A percentile compares a stretch with the other conserved stretches of the same genome.
Evolutionary conservation across 768 basidiomycete species (phyloP).

Genomic region (Kwoniella pini): DNA sequence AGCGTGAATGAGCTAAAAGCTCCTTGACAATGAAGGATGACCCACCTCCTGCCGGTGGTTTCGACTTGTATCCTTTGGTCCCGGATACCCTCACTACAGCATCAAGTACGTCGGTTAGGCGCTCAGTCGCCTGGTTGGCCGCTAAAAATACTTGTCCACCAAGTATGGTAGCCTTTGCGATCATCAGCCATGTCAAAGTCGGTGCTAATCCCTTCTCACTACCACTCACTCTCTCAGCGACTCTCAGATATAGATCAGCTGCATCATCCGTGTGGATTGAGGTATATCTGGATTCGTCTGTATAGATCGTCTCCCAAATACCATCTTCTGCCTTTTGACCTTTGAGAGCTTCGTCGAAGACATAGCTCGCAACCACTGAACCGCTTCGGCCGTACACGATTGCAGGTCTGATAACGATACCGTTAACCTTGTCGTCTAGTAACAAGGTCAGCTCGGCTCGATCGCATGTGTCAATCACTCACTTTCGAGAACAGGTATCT

Average conservation of each 20-base stretch:
- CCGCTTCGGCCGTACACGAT: constrained; percentile 58
- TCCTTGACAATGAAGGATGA: too few species aligned
- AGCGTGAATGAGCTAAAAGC: not conserved
- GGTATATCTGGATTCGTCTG: constrained; percentile 46
- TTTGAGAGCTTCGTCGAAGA: constrained; percentile 53
- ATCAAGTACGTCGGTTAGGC: constrained; percentile 57
- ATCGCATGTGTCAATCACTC: constrained; percentile 14
- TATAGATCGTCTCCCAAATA: constrained; percentile 54
- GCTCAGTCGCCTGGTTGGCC: constrained; percentile 57
- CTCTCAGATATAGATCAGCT: constrained; percentile 58
- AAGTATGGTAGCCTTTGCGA: constrained; percentile 44
- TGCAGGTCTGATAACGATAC: constrained; percentile 59
- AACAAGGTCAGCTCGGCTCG: not conserved
- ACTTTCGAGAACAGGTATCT: constrained; percentile 31
- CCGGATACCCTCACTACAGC: constrained; percentile 57
- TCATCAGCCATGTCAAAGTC: too few species aligned
- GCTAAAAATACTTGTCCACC: constrained; percentile 58
- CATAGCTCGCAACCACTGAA: constrained; percentile 53
- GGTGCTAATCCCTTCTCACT: too few species aligned
- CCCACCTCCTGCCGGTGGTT: constrained; percentile 54
- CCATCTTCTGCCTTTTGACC: constrained; percentile 51
- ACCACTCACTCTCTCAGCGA: constrained; percentile 55
- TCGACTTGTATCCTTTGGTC: constrained; percentile 54
- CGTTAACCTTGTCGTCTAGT: constrained; percentile 53
- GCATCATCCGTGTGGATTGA: constrained; percentile 59